Conservation (phyloP, 2,329 filamentous ascomycete genomes). For the Rugonectria rugulosa region DNA sequence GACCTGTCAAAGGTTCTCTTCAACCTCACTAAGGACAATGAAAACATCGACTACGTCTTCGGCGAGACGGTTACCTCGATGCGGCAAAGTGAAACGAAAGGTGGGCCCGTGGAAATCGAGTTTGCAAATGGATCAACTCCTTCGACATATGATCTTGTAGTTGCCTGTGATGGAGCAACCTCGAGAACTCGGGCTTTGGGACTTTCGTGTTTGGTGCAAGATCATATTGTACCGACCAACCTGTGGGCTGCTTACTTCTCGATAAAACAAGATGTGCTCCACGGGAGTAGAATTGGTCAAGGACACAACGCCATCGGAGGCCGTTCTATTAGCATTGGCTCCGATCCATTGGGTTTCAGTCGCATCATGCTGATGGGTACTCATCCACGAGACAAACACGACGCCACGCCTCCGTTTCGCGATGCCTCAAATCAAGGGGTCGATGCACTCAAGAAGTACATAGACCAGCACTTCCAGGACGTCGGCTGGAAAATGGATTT, state of each 20-base stretch:
- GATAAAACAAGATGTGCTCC: constrained; percentile 47
- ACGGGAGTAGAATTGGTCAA: constrained; percentile 46
- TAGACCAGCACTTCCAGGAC: constrained; percentile 49
- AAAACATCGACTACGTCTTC: constrained; percentile 43
- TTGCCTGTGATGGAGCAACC: constrained; percentile 56
- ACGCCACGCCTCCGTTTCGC: constrained; percentile 46
- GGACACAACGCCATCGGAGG: constrained; percentile 48
- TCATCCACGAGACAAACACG: constrained; percentile 38
- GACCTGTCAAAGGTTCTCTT: constrained; percentile 55
- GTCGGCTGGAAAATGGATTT: constrained; percentile 54
- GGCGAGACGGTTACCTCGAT: constrained; percentile 47
- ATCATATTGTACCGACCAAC: constrained; percentile 47
- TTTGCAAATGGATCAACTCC: constrained; percentile 47
- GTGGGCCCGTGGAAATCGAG: constrained; percentile 46
- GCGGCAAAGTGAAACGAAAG: constrained; percentile 32
- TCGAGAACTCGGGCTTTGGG: constrained; percentile 56
- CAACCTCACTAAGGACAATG: constrained; percentile 39
- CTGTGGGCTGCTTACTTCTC: constrained; percentile 53
- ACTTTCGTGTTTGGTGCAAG: constrained; percentile 47
- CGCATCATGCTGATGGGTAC: constrained; percentile 46
- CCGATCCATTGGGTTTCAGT: constrained; percentile 43
- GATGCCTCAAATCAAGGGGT: constrained; percentile 44
- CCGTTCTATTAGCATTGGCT: constrained; percentile 45
- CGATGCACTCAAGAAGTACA: constrained; percentile 42
- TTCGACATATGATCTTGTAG: constrained; percentile 53